Base-by-base conservation (phyloP, 1,284 basidiomycete species). In the Rhodotorula sp. region DNA sequence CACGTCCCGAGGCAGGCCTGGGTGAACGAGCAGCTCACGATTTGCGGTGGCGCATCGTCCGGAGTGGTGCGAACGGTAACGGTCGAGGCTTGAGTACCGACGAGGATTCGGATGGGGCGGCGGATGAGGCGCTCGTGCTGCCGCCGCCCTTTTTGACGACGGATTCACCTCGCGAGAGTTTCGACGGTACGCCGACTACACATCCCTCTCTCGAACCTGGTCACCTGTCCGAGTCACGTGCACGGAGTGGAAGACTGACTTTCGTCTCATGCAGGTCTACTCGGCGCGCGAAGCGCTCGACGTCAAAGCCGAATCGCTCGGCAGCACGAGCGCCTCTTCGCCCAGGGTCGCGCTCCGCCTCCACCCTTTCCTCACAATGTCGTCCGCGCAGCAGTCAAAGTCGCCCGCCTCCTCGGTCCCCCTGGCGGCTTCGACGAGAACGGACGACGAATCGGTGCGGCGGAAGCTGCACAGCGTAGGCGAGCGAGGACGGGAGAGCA, bases 321-420 rank as follows among this genome's bases (percentile, higher is more conserved):
- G 39, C 47, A 52, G 31, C 69, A 46, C 39, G 70, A 39, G 21
- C 52, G 64, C 3, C 66, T 68, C 26, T 49, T 49, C 46, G 63
- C 69, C 0, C 59, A 59, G 6, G 74, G 72, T 3, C 72, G 74
- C 5, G 62, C 69, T 21, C 74, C 74, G 10, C 72, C 72, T 2
- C 70, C 64, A 5, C 65, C 68, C 14, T 76, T 76, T 47, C 74
- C 74, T 3, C 59, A 59, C 4, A 64, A 61, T 1, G 62, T 76
- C 47, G 12, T 74, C 49, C 49, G 47, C 2, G 64, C 57, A 1
- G 60, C 65, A 0, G 26, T 52, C 12, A 76, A 76, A 46, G 46
- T 76, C 18, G 34, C 70, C 12, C 31, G 23, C 0, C 51, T 71
- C 3, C 70, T 76, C 12, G 75, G 75, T 16, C 75, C 75, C 10